Percentiles rank a stretch among this genome's conserved stretches.
Evolutionary conservation across 495 filamentous ascomycete genomes (phyloP).

Genomic region (Sordaria brevicollis): DNA sequence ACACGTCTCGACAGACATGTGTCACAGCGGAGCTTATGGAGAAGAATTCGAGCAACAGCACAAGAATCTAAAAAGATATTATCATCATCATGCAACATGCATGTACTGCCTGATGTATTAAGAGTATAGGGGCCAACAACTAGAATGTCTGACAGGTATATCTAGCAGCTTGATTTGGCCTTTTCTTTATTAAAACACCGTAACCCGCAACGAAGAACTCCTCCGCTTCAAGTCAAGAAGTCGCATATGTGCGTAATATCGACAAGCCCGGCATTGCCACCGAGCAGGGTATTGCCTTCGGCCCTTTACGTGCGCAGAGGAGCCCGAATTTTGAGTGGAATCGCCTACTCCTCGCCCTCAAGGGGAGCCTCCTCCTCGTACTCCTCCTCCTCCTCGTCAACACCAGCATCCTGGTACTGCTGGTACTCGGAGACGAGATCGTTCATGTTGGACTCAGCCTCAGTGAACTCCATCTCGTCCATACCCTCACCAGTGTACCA

Average conservation of each 20-base stretch:
- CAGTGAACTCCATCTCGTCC: constrained; percentile 99
- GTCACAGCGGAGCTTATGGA: not conserved
- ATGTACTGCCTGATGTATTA: constrained; percentile 15
- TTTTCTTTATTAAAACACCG: constrained; percentile 9
- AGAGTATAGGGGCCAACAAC: constrained; percentile 2
- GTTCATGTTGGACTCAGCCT: constrained; percentile 99
- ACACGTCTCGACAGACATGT: not conserved
- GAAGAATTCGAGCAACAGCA: not conserved
- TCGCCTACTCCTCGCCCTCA: constrained; percentile 42
- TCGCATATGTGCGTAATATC: not conserved
- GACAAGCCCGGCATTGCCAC: not conserved
- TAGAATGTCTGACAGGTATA: constrained; percentile 10
- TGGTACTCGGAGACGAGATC: constrained; percentile 99
- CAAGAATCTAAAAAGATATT: not conserved
- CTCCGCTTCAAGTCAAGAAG: not conserved
- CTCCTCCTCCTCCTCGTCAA: constrained; percentile 59
- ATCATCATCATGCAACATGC: constrained; percentile 8
- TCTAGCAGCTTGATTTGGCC: constrained; percentile 9
- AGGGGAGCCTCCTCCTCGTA: constrained; percentile 50
- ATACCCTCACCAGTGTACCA: constrained; percentile 99
- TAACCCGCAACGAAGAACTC: constrained; percentile 8
- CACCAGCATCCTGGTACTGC: constrained; percentile 98
- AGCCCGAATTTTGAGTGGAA: not conserved
- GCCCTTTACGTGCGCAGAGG: not conserved
- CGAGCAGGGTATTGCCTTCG: not conserved